Evolutionary conservation across 192 early-diverging fungal genomes (phyloP), one percentile per base, ranked within the genome.

Genomic region (Podila verticillata): DNA sequence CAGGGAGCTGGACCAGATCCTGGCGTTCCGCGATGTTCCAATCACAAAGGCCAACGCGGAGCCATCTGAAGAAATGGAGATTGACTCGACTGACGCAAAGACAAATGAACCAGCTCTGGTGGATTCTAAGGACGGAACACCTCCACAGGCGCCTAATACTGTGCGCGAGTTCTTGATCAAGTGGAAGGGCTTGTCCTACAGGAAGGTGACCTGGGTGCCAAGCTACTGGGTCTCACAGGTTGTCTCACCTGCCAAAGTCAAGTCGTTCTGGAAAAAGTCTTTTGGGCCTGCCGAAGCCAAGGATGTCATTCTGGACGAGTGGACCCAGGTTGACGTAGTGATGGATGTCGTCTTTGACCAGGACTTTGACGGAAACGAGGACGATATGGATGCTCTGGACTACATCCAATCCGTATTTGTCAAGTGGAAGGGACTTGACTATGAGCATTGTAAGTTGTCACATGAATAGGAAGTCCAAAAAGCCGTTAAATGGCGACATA

Each of bases 381-480:
- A 72, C n/a, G 66, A 69, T 22, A 69, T 73, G 66, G 70, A 72
- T 3, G 73, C 73, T 0, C 57, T 83, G 9, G 78, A 81, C n/a
- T 74, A 89, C 35, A 74, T 89, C 19, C 82, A 87, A 32, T 63
- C 60, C 49, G 83, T 92, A 3, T 84, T 87, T 61, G 87, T 93
- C n/a, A 93, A 92, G 69, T 95, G 89, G 91, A 66, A 73, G 51
- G 90, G 85, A 4, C 48, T 89, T 7, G 68, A 80, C 12, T 91
- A 90, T 79, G 83, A 85, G 10, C 68, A 87, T 60, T 72, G 84
- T 74, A 86, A 71, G 56, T 86, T n/a, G 63, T 65, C 72, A 74
- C 77, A 22, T 32, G 26, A 15, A 44, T 12, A 1, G 17, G 0
- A 44, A 44, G 39, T 15, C 12, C 3, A 44, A 17, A 44, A 44